Evolutionary conservation across 495 filamentous ascomycete species (phyloP), one percentile per base, ranked within the genome.

Genomic region (Podospora australis): DNA sequence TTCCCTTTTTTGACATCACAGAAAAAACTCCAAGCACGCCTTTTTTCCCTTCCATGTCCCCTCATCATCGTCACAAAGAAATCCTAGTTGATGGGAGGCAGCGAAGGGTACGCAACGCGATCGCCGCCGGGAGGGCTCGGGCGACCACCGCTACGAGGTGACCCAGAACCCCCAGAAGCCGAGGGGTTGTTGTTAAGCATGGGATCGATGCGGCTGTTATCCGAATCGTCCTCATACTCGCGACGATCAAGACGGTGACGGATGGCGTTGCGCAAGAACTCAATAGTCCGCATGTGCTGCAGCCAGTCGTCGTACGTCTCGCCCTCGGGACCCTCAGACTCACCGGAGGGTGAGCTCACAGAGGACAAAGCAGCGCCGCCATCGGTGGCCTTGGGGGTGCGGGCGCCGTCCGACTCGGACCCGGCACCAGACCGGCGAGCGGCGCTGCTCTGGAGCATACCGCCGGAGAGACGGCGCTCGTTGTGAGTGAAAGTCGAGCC

Each of bases 401-500:
- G 54, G 4, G 70, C 57, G 3, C 58, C 57, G 17, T 68, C 83
- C 72, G 82, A 80, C 10, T 69, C 59, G 44, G 57, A 56, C 10
- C 68, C 59, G 44, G 57, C 55, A 26, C 55, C 63, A 36, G 75
- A 36, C 68, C 72, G 19, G 50, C 71, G 77, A 20, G 82, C 79
- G 32, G 32, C 32, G 9, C n/a, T 17, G 55, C 83, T 84, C 68
- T 96, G 90, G 39, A 97, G 74, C 58, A 88, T 81, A 36, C 90
- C 88, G 44, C 90, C 90, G 19, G 86, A 91, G 25, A 90, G 82
- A 30, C 90, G 87, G 40, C 88, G 86, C 48, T 85, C 82, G 45
- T 89, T 83, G 42, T 81, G 71, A 52, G 91, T 88, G 60, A 90
- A 94, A 40, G 75, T 84, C 7, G 84, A 82, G 22, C 86, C 88